Base-by-base conservation (phyloP, 768 basidiomycete species). In the Hygrocybe punicea region DNA sequence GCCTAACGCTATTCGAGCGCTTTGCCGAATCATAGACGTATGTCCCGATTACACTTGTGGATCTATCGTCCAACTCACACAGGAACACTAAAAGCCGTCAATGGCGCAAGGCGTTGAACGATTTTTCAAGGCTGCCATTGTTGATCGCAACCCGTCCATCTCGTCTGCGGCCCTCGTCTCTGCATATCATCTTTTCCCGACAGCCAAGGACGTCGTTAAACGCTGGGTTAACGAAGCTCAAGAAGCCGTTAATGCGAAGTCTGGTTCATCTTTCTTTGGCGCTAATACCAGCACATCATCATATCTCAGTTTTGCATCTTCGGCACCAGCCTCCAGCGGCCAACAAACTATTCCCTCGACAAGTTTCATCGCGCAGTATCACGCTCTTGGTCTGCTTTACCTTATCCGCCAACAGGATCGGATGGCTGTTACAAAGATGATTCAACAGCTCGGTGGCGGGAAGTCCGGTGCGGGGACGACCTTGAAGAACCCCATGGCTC, bases 211-310 rank as follows among this genome's bases (percentile, higher is more conserved):
- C 61, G 93, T 98, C 50, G 96, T 98, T 59, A 95, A 93, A 68
- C 87, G 97, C 65, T 99, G 97, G 97, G 92, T 92, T n/a, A 98
- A 98, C 71, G 97, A 99, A 73, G 92, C 89, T 1, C 94, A 98
- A 66, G 97, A 99, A 71, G 93, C 97, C 0, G 89, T 97, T 62
- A 94, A 85, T 67, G 85, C 92, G 6, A 98, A 97, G 71, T 81
- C 88, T 1, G 82, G 85, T 0, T 74, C 84, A 1, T 82, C 85
- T 4, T 84, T 90, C 71, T 91, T 90, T 64, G 75, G 80, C 24
- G 72, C 75, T 19, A 76, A 76, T 44, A 67, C 73, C 33, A 72
- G 78, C 13, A 78, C 83, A 21, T 81, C 83, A 21, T 81, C 82
- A 51, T 90, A 91, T 66, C 83, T 93, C 57, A 85, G 90, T 53